phyloP scores from a whole-genome alignment of 2,329 filamentous ascomycete species.

The Basipetospora chlamydospora region DNA sequence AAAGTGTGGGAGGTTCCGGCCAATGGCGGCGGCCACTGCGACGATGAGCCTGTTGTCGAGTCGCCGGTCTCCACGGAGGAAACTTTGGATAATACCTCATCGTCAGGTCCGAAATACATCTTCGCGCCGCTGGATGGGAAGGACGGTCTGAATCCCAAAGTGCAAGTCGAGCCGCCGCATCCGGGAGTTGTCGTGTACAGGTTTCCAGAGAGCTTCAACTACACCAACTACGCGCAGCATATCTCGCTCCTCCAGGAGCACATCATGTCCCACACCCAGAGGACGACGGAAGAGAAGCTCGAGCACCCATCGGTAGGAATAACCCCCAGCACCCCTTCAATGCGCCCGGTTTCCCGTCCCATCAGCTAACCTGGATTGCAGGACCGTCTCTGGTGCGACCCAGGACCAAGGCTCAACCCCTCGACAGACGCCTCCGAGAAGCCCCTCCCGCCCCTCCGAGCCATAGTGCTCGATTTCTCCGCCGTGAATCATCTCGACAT shows the following conservation, averaged over 20 bases:
- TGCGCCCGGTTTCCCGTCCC: too few species aligned
- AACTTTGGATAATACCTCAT: not conserved
- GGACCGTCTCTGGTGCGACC: slow-evolving; percentile 5
- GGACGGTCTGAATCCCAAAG: slow-evolving; percentile 29
- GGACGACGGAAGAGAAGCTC: slow-evolving; percentile 22
- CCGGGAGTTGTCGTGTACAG: slow-evolving; percentile 38
- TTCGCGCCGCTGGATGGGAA: slow-evolving; percentile 26
- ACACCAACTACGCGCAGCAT: slow-evolving; percentile 34
- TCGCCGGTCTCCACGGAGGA: not conserved
- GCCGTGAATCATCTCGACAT: slow-evolving; percentile 41
- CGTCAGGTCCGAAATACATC: slow-evolving; percentile 13
- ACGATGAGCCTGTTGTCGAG: not conserved
- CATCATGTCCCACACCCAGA: slow-evolving; percentile 24
- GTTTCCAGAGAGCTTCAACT: slow-evolving; percentile 36
- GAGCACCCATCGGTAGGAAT: slow-evolving; percentile 17
- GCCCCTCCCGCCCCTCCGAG: slow-evolving; percentile 10
- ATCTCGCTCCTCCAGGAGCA: slow-evolving; percentile 25
- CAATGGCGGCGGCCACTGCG: too few species aligned
- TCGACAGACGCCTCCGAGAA: not conserved
- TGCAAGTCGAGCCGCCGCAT: slow-evolving; percentile 26
- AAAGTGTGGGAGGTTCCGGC: slow-evolving; percentile 1
- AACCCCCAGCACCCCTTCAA: too few species aligned
- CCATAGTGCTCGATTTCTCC: slow-evolving; percentile 41
- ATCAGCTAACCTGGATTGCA: slow-evolving; percentile 5
- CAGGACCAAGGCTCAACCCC: not conserved